Evolutionary conservation across 169 alveolate genomes (phyloP).

Genomic region (Eimeria praecox): DNA sequence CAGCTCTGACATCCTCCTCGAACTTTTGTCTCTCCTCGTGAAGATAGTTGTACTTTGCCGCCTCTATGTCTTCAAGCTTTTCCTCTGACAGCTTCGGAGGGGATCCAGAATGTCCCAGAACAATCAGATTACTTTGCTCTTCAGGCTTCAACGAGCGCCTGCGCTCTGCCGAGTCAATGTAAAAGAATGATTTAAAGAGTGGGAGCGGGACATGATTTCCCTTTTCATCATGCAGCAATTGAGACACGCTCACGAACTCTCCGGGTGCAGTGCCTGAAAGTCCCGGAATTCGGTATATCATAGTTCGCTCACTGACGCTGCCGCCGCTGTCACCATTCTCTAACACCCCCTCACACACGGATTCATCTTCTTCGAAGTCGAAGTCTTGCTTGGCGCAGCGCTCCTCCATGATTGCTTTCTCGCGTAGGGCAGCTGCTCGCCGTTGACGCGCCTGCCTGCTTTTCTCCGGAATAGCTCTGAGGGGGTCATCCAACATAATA

Average conservation of each 20-base stretch:
- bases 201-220: conserved; percentile 81
- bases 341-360: neutral
- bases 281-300: conserved; percentile 78
- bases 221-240: conserved; percentile 75
- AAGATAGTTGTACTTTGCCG: conserved; percentile 58
- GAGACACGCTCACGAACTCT: conserved; percentile 79
- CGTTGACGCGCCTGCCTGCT: conserved; percentile 55
- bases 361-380: conserved; percentile 72
- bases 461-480: conserved; percentile 61
- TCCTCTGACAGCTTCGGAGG: conserved; percentile 61
- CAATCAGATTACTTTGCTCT: conserved; percentile 19
- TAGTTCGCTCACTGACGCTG: conserved; percentile 11
- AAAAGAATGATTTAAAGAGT: conserved; percentile 79
- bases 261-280: conserved; percentile 82
- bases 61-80: conserved; percentile 73
- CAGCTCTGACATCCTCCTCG: conserved; percentile 46
- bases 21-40: conserved; percentile 50
- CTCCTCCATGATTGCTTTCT: neutral
- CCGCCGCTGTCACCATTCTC: neutral
- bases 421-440: conserved; percentile 27
- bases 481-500: conserved; percentile 78
- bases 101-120: conserved; percentile 54
- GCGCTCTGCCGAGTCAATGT: conserved; percentile 79
- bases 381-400: conserved; percentile 43
- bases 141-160: conserved; percentile 12